phyloP scores from a whole-genome alignment of 2,329 filamentous ascomycete genomes.

The Monosporascus sp. region DNA sequence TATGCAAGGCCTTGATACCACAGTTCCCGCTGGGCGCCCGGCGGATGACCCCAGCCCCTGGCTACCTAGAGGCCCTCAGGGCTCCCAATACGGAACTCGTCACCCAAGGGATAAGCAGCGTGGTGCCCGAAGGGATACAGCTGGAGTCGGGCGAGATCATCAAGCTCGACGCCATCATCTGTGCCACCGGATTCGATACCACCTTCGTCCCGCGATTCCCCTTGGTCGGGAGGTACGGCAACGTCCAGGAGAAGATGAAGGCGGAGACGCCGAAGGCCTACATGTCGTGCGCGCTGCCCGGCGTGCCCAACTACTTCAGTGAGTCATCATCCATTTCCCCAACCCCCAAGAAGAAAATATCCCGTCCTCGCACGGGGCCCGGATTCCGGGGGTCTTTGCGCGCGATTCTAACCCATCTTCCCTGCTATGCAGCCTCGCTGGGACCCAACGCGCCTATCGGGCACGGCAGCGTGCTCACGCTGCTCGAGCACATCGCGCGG shows the following conservation, averaged over 20 bases:
- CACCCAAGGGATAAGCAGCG: conserved; percentile 36
- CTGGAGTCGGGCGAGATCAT: conserved; percentile 42
- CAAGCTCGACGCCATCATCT: conserved; percentile 50
- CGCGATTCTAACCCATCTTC: not conserved
- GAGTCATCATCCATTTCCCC: conserved; percentile 13
- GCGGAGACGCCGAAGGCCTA: conserved; percentile 41
- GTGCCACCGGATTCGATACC: conserved; percentile 52
- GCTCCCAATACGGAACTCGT: conserved; percentile 44
- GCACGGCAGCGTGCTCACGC: conserved; percentile 45
- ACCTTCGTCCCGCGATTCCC: conserved; percentile 48
- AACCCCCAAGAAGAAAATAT: not conserved
- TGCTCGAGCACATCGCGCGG: conserved; percentile 44
- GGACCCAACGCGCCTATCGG: conserved; percentile 47
- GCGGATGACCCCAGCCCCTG: conserved; percentile 44
- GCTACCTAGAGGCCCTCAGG: conserved; percentile 41
- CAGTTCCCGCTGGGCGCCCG: conserved; percentile 42
- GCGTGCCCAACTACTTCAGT: conserved; percentile 53
- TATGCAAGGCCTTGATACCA: conserved; percentile 47
- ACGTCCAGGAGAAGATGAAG: conserved; percentile 44
- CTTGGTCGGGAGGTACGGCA: conserved; percentile 41
- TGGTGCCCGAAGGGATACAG: conserved; percentile 44
- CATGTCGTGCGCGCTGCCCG: conserved; percentile 46
- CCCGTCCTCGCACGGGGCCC: not conserved
- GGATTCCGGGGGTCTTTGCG: too few species aligned
- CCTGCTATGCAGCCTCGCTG: conserved; percentile 35